phyloP scores from a whole-genome alignment of 768 basidiomycete genomes.

The Calocybe cyanea region DNA sequence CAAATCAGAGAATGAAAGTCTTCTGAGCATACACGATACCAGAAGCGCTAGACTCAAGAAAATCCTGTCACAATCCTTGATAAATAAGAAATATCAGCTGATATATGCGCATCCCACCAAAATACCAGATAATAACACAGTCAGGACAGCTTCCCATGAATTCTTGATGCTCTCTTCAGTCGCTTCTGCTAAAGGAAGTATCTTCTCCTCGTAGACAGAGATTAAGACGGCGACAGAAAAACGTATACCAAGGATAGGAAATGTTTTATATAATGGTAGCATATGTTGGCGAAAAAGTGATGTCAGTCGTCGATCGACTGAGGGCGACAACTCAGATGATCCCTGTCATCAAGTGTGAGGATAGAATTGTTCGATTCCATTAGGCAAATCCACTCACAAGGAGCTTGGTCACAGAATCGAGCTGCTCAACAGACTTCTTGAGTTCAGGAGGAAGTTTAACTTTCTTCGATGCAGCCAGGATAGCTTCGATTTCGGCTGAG shows the following conservation, averaged over 20 bases:
- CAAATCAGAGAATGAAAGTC: constrained; percentile 21
- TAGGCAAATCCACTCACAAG: constrained; percentile 30
- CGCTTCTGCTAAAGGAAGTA: constrained; percentile 23
- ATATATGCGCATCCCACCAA: constrained; percentile 28
- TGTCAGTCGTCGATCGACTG: constrained; percentile 33
- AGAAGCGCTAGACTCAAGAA: constrained; percentile 26
- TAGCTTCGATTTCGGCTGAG: constrained; percentile 23
- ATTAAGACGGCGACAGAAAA: constrained; percentile 38
- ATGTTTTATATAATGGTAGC: constrained; percentile 38
- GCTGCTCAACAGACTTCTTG: constrained; percentile 31
- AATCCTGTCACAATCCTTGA: constrained; percentile 17
- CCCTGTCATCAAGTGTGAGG: constrained; percentile 27
- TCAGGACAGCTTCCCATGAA: constrained; percentile 43
- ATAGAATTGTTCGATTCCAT: background rate
- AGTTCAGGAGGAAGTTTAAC: constrained; percentile 24
- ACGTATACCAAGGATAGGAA: constrained; percentile 35
- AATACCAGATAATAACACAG: constrained; percentile 50
- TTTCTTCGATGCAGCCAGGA: constrained; percentile 27
- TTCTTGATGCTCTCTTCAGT: constrained; percentile 14
- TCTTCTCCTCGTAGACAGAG: constrained; percentile 33
- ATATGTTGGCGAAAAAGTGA: constrained; percentile 39
- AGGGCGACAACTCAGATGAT: constrained; percentile 30
- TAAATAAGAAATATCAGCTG: background rate
- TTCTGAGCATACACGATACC: constrained; percentile 14
- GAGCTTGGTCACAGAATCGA: constrained; percentile 39